phyloP scores from a whole-genome alignment of 1,284 basidiomycete genomes.

The Cystobasidium sp. region DNA sequence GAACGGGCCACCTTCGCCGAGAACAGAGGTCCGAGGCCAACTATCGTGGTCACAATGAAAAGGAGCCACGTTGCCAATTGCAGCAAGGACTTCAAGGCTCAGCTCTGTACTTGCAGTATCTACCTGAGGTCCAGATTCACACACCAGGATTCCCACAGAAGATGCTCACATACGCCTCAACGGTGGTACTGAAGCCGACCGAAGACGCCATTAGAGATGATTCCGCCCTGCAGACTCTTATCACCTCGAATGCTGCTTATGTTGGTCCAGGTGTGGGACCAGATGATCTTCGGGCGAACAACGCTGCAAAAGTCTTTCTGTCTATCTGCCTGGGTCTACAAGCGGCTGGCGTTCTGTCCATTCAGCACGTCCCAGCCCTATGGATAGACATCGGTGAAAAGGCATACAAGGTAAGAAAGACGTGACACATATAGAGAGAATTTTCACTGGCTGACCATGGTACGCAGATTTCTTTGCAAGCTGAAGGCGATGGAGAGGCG shows the following conservation, averaged over 20 bases:
- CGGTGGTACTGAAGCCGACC: background rate
- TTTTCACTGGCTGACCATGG: too few relatives aligned
- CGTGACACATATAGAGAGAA: too few relatives aligned
- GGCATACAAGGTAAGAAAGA: slow-evolving; percentile 1
- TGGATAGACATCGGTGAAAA: slow-evolving; percentile 13
- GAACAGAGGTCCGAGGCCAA: too few relatives aligned
- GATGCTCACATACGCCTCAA: background rate
- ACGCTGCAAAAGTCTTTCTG: slow-evolving; percentile 17
- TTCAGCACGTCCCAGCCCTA: slow-evolving; percentile 11
- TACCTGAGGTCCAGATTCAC: background rate
- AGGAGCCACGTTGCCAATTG: too few relatives aligned
- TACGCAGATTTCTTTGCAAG: too few relatives aligned
- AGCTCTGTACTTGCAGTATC: too few relatives aligned
- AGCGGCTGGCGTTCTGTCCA: slow-evolving; percentile 5
- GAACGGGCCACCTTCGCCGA: too few relatives aligned
- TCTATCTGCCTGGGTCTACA: slow-evolving; percentile 24
- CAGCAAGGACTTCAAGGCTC: too few relatives aligned
- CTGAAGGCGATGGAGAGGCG: too few relatives aligned
- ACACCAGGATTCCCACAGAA: background rate
- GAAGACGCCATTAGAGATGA: background rate
- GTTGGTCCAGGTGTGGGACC: slow-evolving; percentile 7
- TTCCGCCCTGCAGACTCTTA: background rate
- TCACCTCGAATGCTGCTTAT: slow-evolving; percentile 5
- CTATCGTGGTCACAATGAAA: too few relatives aligned
- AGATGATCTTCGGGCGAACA: background rate